Conservation (phyloP, 345 rosid genomes). For the Mangifera indica region DNA sequence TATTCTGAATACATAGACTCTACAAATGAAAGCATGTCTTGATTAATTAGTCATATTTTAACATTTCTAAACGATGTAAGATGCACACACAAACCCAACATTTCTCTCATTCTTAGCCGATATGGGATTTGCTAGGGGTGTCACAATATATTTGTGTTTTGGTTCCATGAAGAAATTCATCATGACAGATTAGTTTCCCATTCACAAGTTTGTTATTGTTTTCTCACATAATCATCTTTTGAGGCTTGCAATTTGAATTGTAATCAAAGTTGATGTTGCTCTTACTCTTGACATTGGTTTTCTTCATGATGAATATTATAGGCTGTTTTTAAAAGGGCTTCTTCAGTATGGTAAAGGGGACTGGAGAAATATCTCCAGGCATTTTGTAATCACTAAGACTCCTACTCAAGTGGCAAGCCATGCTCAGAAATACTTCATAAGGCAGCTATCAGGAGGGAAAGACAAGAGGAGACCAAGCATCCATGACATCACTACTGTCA, state of each 20-base stretch:
- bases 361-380: constrained; percentile 92
- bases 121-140: too few relatives aligned
- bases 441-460: constrained; percentile 80
- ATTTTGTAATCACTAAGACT: constrained; percentile 79
- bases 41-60: too few relatives aligned
- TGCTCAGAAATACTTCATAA: constrained; percentile 92
- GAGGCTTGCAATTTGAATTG: not conserved
- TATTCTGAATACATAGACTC: too few relatives aligned
- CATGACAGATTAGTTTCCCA: too few relatives aligned
- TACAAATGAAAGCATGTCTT: too few relatives aligned
- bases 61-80: too few relatives aligned
- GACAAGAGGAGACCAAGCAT: constrained; percentile 94
- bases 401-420: constrained; percentile 99
- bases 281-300: constrained; percentile 15
- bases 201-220: not conserved
- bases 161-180: too few relatives aligned
- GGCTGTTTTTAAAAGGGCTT: constrained; percentile 83
- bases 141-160: too few relatives aligned
- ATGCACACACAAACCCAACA: too few relatives aligned
- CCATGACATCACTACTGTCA: constrained; percentile 78
- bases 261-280: not conserved
- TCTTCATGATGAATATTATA: constrained; percentile 29
- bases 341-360: constrained; percentile 92
- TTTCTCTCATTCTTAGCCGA: too few relatives aligned
- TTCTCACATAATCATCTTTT: not conserved